Base-by-base conservation (phyloP, 2,329 filamentous ascomycete genomes). In the Diaporthe humulicola region DNA sequence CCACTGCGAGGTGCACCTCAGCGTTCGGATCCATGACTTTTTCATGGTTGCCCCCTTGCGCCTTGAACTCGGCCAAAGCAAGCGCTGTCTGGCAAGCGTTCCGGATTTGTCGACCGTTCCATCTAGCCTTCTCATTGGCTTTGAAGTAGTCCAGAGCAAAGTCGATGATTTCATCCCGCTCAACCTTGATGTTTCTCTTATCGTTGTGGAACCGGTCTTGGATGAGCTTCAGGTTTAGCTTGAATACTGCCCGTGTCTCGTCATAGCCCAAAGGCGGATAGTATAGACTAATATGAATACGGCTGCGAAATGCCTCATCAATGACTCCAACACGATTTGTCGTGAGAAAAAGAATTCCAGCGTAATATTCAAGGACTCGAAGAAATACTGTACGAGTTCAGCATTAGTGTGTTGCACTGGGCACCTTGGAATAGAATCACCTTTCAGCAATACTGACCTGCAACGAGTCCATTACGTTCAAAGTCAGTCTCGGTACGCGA, bases 221-320 rank as follows among this genome's bases (percentile, higher is more conserved):
- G 56, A 83, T 77, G 15, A 79, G 74, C 2, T 71, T 52, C 0
- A 88, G 85, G 79, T 86, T 84, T 77, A 85, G 81, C 36, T 79
- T 78, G 85, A 86, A 88, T 78, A 87, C 86, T 73, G 83, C 82
- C 75, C 84, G 82, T 56, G 86, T 84, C 77, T 87, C 83, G 40
- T 83, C 81, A 54, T 85, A 80, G 17, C 78, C 80, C 4, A 88
- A 82, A 30, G 82, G 79, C 66, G 81, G 81, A 78, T 88, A 88
- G 79, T 87, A 85, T 52, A 88, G 80, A 8, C 86, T 85, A 2
- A 88, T 85, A 76, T 88, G 86, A 70, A 89, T 87, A 45, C 87
- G 85, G 60, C 83, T 86, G 48, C 86, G 84, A 77, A 89, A 86
- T 17, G 87, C 87, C 6, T 80, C 79, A 75, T 89, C 87, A 70